These are phyloP conservation scores for Trichoderma hamatum DNA, from an alignment of 2,329 filamentous ascomycete genomes.

Conservation along the genomic window DNA sequence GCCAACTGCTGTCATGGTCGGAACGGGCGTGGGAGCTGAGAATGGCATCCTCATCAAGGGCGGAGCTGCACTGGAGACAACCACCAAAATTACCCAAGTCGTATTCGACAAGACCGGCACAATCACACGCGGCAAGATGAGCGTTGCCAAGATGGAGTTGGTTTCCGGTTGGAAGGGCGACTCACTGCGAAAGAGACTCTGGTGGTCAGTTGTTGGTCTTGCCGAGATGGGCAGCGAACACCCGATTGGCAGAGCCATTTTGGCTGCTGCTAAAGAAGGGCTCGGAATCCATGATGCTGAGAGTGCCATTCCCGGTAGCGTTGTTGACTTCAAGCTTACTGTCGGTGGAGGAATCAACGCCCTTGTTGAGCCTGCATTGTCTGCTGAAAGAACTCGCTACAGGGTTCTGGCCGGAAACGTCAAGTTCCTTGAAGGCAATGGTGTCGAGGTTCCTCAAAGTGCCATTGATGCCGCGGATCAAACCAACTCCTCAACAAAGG, in stretches of 20 bases:
- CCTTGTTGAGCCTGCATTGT: constrained; percentile 73
- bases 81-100: constrained; percentile 86
- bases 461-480: constrained; percentile 66
- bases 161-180: constrained; percentile 69
- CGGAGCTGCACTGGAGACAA: constrained; percentile 85
- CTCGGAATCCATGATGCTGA: constrained; percentile 69
- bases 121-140: constrained; percentile 94
- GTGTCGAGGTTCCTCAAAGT: constrained; percentile 65
- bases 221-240: constrained; percentile 96
- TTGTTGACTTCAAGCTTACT: constrained; percentile 80
- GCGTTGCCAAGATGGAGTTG: constrained; percentile 72
- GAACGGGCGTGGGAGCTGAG: constrained; percentile 93
- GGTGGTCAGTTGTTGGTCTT: constrained; percentile 97
- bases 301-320: constrained; percentile 75
- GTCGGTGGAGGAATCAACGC: constrained; percentile 87
- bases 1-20: constrained; percentile 97
- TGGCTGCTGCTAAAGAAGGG: constrained; percentile 73
- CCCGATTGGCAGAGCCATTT: constrained; percentile 87
- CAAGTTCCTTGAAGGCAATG: constrained; percentile 71
- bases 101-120: constrained; percentile 97
- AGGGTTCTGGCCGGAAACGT: constrained; percentile 83
- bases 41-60: constrained; percentile 98
- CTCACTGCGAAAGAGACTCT: constrained; percentile 71
- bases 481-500: constrained; percentile 51
- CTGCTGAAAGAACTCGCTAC: constrained; percentile 71